Evolutionary conservation across 1,139 yeast species (phyloP).

Genomic region (Zygosaccharomyces pseudobailii): DNA sequence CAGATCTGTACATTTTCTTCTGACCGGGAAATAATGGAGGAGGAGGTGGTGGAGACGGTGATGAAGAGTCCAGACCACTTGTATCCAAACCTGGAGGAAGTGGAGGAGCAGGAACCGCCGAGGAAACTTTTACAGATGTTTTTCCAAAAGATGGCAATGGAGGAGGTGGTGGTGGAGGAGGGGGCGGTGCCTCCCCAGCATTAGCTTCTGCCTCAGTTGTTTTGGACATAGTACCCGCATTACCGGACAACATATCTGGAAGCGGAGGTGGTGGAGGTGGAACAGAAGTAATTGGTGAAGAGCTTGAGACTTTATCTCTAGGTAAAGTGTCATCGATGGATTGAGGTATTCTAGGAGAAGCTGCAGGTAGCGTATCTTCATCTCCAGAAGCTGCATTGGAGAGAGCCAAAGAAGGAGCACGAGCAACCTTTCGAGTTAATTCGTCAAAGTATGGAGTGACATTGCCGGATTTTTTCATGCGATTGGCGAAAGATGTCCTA

Average conservation of each 20-base stretch:
- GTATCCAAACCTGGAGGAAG: conserved; percentile 35
- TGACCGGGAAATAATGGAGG: conserved; percentile 29
- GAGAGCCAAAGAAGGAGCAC: conserved; percentile 7
- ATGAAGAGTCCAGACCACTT: conserved; percentile 30
- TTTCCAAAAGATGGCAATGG: conserved; percentile 29
- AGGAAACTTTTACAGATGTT: conserved; percentile 10
- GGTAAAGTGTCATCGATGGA: background rate
- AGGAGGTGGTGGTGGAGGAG: conserved; percentile 23
- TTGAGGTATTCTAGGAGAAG: background rate
- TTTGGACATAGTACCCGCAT: conserved; percentile 7
- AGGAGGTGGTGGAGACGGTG: conserved; percentile 40
- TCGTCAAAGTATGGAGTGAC: conserved; percentile 49
- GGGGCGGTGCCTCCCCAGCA: conserved; percentile 4
- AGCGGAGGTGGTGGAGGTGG: conserved; percentile 17
- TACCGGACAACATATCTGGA: conserved; percentile 20
- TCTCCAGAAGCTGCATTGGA: background rate
- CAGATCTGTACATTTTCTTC: conserved; percentile 22
- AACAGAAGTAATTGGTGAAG: background rate
- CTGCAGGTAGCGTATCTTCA: background rate
- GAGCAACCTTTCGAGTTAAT: conserved; percentile 47
- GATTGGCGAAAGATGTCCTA: conserved; percentile 29
- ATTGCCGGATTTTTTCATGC: conserved; percentile 26
- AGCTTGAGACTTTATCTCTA: background rate
- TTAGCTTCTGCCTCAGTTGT: background rate
- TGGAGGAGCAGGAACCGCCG: conserved; percentile 35